Percentiles rank a stretch among this genome's conserved stretches.
These are phyloP conservation scores for Neurospora africana DNA, from an alignment of 495 filamentous ascomycete genomes.

Conservation along the genomic window DNA sequence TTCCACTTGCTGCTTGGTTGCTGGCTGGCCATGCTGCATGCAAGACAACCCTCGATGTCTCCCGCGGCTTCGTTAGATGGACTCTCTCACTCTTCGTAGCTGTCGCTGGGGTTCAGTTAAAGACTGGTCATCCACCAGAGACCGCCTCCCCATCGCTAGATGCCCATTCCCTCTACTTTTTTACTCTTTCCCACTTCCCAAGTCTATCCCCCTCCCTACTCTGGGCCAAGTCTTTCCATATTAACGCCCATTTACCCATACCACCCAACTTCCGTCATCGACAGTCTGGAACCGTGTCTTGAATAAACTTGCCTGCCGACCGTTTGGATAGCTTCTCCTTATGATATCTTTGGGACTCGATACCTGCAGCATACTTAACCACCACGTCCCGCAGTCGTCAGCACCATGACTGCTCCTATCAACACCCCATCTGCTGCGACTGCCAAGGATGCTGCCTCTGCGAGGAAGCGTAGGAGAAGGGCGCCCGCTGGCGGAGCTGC, in stretches of 20 bases:
- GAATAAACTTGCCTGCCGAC: conserved; percentile 21
- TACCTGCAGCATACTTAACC: conserved; percentile 5
- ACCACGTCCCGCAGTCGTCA: neutral
- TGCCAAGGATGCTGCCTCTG: conserved; percentile 35
- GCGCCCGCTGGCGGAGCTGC: conserved; percentile 81
- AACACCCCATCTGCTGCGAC: conserved; percentile 27
- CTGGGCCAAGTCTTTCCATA: conserved; percentile 31
- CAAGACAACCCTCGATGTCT: neutral
- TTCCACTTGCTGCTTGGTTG: neutral
- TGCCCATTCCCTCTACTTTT: conserved; percentile 3
- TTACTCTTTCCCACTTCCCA: conserved; percentile 5
- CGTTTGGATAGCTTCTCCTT: conserved; percentile 18
- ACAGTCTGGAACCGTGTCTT: conserved; percentile 24
- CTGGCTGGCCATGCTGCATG: neutral
- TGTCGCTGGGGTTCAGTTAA: conserved; percentile 7
- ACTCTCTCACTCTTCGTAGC: neutral
- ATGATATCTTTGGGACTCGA: conserved; percentile 16
- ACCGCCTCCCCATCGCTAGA: conserved; percentile 2
- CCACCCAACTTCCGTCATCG: conserved; percentile 29
- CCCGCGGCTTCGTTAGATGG: neutral
- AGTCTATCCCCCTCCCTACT: conserved; percentile 14
- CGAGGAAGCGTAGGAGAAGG: conserved; percentile 74
- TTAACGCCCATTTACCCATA: conserved; percentile 37
- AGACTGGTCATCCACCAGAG: conserved; percentile 1
- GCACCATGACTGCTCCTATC: conserved; percentile 36